Evolutionary conservation across 768 basidiomycete species (phyloP), one percentile per base, ranked within the genome.

Genomic region (Solioccasus polychromus): DNA sequence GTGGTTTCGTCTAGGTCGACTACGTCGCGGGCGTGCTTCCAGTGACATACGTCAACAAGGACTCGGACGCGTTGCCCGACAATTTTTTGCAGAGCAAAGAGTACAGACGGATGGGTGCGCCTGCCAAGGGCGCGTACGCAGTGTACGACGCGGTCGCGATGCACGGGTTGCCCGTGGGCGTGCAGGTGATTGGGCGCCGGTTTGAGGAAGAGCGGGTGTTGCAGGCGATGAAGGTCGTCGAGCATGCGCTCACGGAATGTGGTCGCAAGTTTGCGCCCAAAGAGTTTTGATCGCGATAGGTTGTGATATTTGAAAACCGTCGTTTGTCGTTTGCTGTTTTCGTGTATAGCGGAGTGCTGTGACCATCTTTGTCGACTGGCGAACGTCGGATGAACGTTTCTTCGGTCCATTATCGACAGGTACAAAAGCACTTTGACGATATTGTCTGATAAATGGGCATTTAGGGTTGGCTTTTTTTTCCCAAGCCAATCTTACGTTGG

Each of bases 191-290:
- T 1, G 83, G 83, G 2, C 66, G 74, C 35, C 68, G 79, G 32
- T 71, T 85, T 31, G 80, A 85, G 59, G 87, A 88, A 63, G 87
- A 89, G 64, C 81, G 81, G 56, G 84, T 85, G 3, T 51, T 88
- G 7, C 78, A 80, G 55, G 83, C 78, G 2, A 85, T 86, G 79
- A 77, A 78, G 54, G 70, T 86, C 6, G 67, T 85, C 38, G 68
- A 79, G 35, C 49, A 45, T 2, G 62, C 62, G 15, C 52, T 65
- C n/a, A 53, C 42, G 26, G 54, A 38, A 24, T 47, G 46, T 26
- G 64, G 49, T 2, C 49, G 48, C 22, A 57, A 53, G 35, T 64
- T 64, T 20, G 40, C 38, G 22, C 62, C 62, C 1, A 54, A 20
- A 17, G 47, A 23, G 29, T 64, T 64, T 20, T 64, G 50, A 61